A percentile compares a stretch with the other conserved stretches of the same genome.
phyloP scores from a whole-genome alignment of 2,329 filamentous ascomycete genomes.

The Hymenoscyphus occultus region DNA sequence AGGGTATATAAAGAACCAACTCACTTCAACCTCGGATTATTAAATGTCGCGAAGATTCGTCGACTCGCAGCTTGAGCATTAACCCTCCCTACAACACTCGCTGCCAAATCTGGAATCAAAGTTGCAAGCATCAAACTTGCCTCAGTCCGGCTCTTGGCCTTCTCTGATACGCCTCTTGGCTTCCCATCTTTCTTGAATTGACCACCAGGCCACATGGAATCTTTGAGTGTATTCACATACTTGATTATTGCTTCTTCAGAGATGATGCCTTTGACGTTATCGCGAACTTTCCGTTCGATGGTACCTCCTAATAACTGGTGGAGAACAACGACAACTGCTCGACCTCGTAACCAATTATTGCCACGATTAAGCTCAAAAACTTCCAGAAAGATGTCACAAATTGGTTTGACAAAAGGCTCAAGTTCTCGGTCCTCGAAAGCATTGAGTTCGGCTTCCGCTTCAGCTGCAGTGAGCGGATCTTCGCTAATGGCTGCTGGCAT shows the following conservation, averaged over 20 bases:
- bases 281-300: conserved; percentile 91
- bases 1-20: conserved; percentile 37
- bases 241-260: conserved; percentile 76
- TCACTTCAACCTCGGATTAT: conserved; percentile 87
- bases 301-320: conserved; percentile 95
- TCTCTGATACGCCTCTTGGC: conserved; percentile 67
- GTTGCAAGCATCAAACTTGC: conserved; percentile 87
- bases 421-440: conserved; percentile 88
- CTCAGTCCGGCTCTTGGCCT: conserved; percentile 77
- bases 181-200: conserved; percentile 47
- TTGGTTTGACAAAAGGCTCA: conserved; percentile 96
- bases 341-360: conserved; percentile 94
- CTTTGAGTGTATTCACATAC: conserved; percentile 71
- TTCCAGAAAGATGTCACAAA: conserved; percentile 96
- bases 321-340: conserved; percentile 91
- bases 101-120: conserved; percentile 84
- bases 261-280: conserved; percentile 70
- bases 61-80: conserved; percentile 90
- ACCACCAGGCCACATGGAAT: conserved; percentile 79
- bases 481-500: conserved; percentile 52
- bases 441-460: conserved; percentile 90
- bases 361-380: conserved; percentile 91
- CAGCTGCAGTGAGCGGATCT: conserved; percentile 54
- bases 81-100: conserved; percentile 85
- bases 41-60: conserved; percentile 84